Base-by-base conservation (phyloP, 2,329 filamentous ascomycete species). In the Emergomyces africanus region DNA sequence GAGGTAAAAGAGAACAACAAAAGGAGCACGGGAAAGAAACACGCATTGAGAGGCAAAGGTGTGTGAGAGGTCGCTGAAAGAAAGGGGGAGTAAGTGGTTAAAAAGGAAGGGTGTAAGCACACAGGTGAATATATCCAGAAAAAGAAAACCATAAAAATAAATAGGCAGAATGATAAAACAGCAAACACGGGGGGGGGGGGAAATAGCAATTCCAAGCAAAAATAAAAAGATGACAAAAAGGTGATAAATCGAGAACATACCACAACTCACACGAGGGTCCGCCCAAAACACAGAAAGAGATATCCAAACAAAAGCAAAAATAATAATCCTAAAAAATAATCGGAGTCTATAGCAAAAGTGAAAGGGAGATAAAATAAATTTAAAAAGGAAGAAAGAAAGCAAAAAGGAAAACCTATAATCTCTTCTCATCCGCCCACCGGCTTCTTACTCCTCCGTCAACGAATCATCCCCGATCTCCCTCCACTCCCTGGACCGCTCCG, bases 401-500 rank as follows among this genome's bases (percentile, higher is more conserved):
- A 23, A 23, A 35, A 54, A 54, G 10, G 25, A 12, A 37, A 54
- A 2, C 10, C 25, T 18, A 39, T 46, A 30, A 64, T 66, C 75
- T 65, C 46, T 0, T 23, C 1, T 30, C 46, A 3, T 25, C 46
- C 25, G 30, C 30, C 6, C 30, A 3, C 30, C 30, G 3, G 30
- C 48, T 18, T 2, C 25, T 30, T 33, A 50, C 48, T 82, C 80
- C 69, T 82, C 80, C 64, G 78, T 80, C 64, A 82, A 71, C 51
- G 88, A 86, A 66, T 90, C 90, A 58, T 88, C 87, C 33, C 86
- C 86, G 64, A 87, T 50, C 66, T 96, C 92, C 61, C 92, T 84
- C 94, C 94, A 99, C 66, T 95, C 90, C 53, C 90, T 85, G 67
- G 89, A 94, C 69, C 84, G 83, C 65, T 95, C 88, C 0, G 89